Base-by-base conservation (phyloP, 371 early-diverging fungal genomes). In the Entomophthora muscae region DNA sequence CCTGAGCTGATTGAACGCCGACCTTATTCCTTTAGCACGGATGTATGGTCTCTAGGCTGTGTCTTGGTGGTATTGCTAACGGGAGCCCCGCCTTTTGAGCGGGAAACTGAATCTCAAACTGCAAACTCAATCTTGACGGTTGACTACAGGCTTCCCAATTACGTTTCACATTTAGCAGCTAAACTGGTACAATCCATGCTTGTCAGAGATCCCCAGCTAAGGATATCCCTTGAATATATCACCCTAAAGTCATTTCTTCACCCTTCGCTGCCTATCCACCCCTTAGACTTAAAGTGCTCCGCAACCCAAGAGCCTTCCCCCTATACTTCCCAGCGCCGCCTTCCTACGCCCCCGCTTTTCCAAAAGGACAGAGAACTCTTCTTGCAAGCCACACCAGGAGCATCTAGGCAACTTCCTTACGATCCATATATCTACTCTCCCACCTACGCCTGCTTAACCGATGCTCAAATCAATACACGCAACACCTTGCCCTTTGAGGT, bases 81-180 rank as follows among this genome's bases (percentile, higher is more conserved):
- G 12, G 86, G 87, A 31, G 74, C 66, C 56, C 85, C 89, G 12
- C 89, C 89, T 7, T 89, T 89, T 71, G 82, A 86, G 26, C 7
- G 24, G 17, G 17, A 17, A 5, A 17, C 5, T 17, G 17, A 17
- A 42, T 42, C 42, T 17, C 5, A 42, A 17, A 10, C 17, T 5
- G 42, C 42, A 10, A 5, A 42, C 5, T 10, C 10, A 17, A 42
- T 42, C 17, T 10, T 42, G 17, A 42, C 5, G 5, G 42, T 42
- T 10, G 42, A 42, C 10, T 42, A 42, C 17, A 17, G 17, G 17
- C 42, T 42, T 17, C 42, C 42, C 42, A 42, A 17, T 17, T 42
- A 42, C 42, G 42, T 42, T 42, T 42, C 42, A 42, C 42, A 5
- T 17, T 17, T 10, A 17, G 42, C 42, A 10, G 42, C 42, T 10